phyloP scores from a whole-genome alignment of 441 rosid genomes.

The Erysimum cheiri region DNA sequence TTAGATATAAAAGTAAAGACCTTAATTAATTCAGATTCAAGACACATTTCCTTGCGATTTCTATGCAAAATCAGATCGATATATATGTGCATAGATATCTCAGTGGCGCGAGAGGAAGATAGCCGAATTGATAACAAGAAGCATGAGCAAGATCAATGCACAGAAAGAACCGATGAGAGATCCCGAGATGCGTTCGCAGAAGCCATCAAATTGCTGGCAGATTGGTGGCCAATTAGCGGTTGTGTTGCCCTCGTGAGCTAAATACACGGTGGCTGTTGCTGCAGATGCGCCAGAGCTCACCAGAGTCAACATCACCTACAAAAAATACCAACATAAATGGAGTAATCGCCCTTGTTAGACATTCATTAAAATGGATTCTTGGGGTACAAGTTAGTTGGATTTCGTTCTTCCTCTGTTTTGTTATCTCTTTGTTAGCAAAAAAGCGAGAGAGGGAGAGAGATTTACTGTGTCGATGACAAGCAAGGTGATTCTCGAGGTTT shows the following conservation, averaged over 20 bases:
- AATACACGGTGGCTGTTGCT: conserved; percentile 63
- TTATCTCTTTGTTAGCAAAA: background rate
- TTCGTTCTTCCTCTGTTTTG: background rate
- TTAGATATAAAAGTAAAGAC: conserved; percentile 4
- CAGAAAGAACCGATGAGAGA: conserved; percentile 69
- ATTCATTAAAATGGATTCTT: background rate
- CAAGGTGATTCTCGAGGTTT: conserved; percentile 56
- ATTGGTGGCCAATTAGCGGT: conserved; percentile 69
- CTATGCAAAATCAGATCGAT: background rate
- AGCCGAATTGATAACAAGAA: conserved; percentile 53
- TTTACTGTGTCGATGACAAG: conserved; percentile 61
- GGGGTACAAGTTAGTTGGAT: conserved; percentile 4
- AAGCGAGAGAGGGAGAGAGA: too few species aligned
- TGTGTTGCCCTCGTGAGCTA: conserved; percentile 69
- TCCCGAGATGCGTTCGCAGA: conserved; percentile 63
- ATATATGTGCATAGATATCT: background rate
- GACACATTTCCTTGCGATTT: background rate
- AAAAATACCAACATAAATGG: background rate
- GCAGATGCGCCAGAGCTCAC: conserved; percentile 74
- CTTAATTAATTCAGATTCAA: background rate
- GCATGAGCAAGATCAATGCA: conserved; percentile 51
- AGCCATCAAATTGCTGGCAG: conserved; percentile 61
- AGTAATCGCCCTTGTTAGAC: background rate
- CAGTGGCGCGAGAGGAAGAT: conserved; percentile 50
- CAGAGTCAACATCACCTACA: conserved; percentile 65